Base-by-base conservation (phyloP, 176 grass and related monocot genomes). In the Ensete ventricosum region DNA sequence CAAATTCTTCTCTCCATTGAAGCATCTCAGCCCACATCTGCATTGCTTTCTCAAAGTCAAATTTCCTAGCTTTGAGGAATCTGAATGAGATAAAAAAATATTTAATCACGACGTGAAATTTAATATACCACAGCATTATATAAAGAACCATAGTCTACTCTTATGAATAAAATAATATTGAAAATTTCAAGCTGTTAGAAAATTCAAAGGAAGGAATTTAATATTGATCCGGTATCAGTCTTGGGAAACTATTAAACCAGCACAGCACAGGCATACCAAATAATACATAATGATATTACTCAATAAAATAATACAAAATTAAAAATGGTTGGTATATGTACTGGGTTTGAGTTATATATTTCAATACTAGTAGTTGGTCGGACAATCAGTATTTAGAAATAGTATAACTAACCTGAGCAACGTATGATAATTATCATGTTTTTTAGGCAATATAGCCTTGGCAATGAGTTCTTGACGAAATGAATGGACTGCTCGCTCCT, bases 11-110 rank as follows among this genome's bases (percentile, higher is more conserved):
- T 76, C 96, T 91, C 96, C 96, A 99, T 86, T 77, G 87, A 59
- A 95, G 82, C 96, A 99, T 99, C 23, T 99, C 96, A 1, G 82
- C 73, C 96, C 96, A 99, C 96, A 99, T 99, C 75, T 89, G 96
- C 50, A 82, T 88, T 71, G 96, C 84, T 81, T 91, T 99, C 64
- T 99, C 96, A 29, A 78, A 76, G 19, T 99, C 96, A 14, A 99
- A 87, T 76, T 88, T 99, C 66, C 96, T 89, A 52, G 96, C 96
- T 73, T 99, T 99, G 50, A 99, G 84, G 81, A 99, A 99, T 78
- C 90, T 94, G 76, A 9, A 82, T 51, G 14, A 21, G 19, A 74
- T 55, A 55, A 54, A 14, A 73, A 74, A 55, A 55, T 14, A 0
- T 16, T n/a, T 25, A 16, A 54, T 17, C 57, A 62, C 10, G 20